A percentile compares a stretch with the other conserved stretches of the same genome.
Evolutionary conservation across 192 early-diverging fungal species (phyloP).

Genomic region (Rhizoclosmatium globosum): DNA sequence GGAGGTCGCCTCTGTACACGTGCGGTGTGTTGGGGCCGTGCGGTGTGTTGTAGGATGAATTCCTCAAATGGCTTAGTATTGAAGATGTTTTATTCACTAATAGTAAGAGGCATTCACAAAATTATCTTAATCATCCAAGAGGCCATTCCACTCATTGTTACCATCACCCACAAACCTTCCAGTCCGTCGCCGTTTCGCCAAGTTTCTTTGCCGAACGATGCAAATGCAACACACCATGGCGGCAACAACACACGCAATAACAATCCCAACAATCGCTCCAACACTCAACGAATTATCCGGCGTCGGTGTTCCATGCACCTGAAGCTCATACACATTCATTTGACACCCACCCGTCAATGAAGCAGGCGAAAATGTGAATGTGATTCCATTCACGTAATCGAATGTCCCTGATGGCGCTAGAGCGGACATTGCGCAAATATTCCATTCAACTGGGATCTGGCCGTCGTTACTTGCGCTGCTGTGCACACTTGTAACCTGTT

Average conservation of each 20-base stretch:
- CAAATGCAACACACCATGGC: not conserved
- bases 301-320: slow-evolving; percentile 10
- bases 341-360: not conserved
- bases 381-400: not conserved
- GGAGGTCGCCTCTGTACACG: too few species aligned
- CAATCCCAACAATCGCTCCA: slow-evolving; percentile 9
- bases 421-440: slow-evolving; percentile 16
- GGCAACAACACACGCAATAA: not conserved
- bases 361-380: slow-evolving; percentile 5
- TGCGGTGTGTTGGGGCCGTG: too few species aligned
- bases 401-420: slow-evolving; percentile 13
- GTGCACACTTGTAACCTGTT: slow-evolving; percentile 14
- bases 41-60: too few species aligned
- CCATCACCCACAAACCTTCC: not conserved
- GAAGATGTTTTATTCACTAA: too few species aligned
- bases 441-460: not conserved
- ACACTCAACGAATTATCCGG: not conserved
- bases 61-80: too few species aligned
- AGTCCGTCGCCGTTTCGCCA: not conserved
- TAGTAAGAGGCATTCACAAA: too few species aligned
- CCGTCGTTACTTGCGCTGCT: slow-evolving; percentile 18
- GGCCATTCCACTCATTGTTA: not conserved
- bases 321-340: slow-evolving; percentile 30
- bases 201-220: not conserved
- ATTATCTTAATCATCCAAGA: not conserved